A percentile compares a stretch with the other conserved stretches of the same genome.
phyloP scores from a whole-genome alignment of 257 asterid genomes.

The Schizonepeta tenuifolia region DNA sequence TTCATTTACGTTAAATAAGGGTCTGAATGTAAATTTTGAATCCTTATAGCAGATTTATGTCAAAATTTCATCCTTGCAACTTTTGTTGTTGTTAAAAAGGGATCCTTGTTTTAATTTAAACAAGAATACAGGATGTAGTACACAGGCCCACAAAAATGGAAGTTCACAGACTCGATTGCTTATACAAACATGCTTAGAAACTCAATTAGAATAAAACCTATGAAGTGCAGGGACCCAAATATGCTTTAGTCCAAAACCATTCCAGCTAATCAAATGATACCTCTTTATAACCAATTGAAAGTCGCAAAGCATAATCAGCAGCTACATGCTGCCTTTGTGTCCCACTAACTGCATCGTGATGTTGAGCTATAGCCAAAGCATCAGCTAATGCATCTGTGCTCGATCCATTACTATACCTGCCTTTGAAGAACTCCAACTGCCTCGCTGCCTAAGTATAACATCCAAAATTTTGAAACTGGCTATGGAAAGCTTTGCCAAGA shows the following conservation, averaged over 20 bases:
- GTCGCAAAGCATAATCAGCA: constrained; percentile 77
- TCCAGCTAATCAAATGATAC: constrained; percentile 33
- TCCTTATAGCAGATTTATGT: not conserved
- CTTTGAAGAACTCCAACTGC: constrained; percentile 70
- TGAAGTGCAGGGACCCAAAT: not conserved
- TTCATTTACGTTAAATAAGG: not conserved
- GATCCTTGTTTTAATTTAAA: not conserved
- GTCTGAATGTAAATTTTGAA: not conserved
- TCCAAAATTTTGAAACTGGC: constrained; percentile 14
- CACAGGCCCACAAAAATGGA: too few species aligned
- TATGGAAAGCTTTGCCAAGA: constrained; percentile 22
- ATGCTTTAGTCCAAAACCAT: not conserved
- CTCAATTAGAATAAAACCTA: too few species aligned
- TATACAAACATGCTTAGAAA: too few species aligned
- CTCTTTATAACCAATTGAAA: constrained; percentile 70
- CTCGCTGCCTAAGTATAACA: constrained; percentile 66
- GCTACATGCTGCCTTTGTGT: constrained; percentile 83
- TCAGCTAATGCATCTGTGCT: constrained; percentile 70
- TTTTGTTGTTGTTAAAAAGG: not conserved
- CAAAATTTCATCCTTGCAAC: not conserved
- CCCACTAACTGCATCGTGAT: constrained; percentile 86
- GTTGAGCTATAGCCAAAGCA: constrained; percentile 83
- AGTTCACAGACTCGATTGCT: too few species aligned
- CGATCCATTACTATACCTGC: constrained; percentile 57
- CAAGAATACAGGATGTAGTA: not conserved